Evolutionary conservation across 78 protist genomes (phyloP), one percentile per base, ranked within the genome.

Genomic region (Tieghemostelium lacteum): DNA sequence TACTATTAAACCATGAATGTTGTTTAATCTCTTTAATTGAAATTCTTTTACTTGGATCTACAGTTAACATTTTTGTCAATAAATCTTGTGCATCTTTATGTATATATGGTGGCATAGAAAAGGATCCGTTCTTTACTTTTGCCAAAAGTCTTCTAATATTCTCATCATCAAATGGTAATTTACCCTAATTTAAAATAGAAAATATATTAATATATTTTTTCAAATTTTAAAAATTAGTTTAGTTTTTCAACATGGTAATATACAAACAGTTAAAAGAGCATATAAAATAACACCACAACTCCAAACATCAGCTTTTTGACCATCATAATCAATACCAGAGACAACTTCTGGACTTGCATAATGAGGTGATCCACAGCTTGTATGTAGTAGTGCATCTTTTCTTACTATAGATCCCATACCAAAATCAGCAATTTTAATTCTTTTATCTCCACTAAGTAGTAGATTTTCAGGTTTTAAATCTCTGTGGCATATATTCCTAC

Each of bases 391-490:
- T 34, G 40, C 52, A 73, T 73, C 95, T 67, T 73, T 72, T 42
- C 72, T 61, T 34, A 73, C 67, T 37, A 91, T 49, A 2, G 95
- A 66, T 29, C 97, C 96, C 94, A 98, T 72, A 33, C 99, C 99
- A 65, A 94, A 97, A 89, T 93, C 93, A 12, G 92, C 75, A 37
- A 89, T 89, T 69, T 89, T 89, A 49, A 89, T 77, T 75, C 67
- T 80, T 37, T 89, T 89, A 54, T 89, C 86, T 28, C 83, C 92
- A 50, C 86, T 71, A 1, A 92, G 24, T 28, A 92, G 76, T 31
- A 99, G 76, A 72, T 99, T 99, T 76, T 99, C 99, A n/a, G 99
- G 99, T 86, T 98, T 99, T 33, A 99, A 72, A 85, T 99, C 99
- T 26, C 99, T 94, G 62, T 99, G 99, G 93, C 97, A 95, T 40